Conservation (phyloP, 177 flowering plant species). For the Telopea speciosissima region DNA sequence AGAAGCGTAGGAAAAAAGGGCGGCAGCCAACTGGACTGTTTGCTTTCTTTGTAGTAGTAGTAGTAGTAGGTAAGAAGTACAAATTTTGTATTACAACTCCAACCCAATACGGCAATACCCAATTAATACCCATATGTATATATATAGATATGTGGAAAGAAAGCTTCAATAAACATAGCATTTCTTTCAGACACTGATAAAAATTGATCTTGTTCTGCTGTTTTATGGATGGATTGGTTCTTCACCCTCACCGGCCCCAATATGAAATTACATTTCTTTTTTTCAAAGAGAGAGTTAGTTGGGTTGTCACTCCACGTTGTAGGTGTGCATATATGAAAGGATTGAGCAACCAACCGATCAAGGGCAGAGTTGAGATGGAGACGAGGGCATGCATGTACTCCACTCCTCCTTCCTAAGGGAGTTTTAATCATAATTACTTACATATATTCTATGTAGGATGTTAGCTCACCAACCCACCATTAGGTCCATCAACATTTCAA, state of each 20-base stretch:
- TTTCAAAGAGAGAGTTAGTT: not conserved
- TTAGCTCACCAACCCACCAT: too few species aligned
- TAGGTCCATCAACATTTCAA: too few species aligned
- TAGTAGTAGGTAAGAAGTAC: too few species aligned
- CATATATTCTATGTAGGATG: too few species aligned
- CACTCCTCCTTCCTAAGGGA: not conserved
- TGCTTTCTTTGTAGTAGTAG: not conserved
- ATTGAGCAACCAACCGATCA: not conserved
- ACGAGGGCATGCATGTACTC: too few species aligned
- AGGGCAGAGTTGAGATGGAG: too few species aligned
- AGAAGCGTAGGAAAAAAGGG: conserved; percentile 3
- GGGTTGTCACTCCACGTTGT: not conserved
- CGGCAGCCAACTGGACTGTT: not conserved
- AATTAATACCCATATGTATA: too few species aligned
- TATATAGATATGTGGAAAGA: conserved; percentile 12
- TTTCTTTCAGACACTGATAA: not conserved
- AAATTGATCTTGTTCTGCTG: not conserved
- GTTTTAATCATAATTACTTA: not conserved
- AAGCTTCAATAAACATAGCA: not conserved
- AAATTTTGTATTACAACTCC: not conserved
- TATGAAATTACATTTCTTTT: not conserved
- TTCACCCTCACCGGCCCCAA: not conserved
- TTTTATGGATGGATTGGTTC: not conserved
- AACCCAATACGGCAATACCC: not conserved
- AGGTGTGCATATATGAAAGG: not conserved